Base-by-base conservation (phyloP, 352 stramenopile species). In the Phytophthora crassamura region DNA sequence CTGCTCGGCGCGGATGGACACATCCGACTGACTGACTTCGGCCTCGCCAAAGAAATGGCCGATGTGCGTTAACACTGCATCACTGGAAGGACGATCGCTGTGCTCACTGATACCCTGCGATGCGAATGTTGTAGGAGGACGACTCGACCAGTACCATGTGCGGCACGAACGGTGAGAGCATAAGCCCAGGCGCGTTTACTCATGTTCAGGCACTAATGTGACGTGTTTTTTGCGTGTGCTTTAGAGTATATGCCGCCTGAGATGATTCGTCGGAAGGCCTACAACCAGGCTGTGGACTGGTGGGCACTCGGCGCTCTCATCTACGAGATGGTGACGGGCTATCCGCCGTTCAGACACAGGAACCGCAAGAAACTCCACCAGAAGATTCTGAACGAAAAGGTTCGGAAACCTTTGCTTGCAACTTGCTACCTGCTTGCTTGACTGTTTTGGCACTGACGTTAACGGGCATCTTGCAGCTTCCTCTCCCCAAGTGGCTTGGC, bases 251-350 rank as follows among this genome's bases (percentile, higher is more conserved):
- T 95, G 85, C 81, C 87, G 12, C 87, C 87, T 7, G 85, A 95
- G 65, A 94, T 94, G 86, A 92, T 95, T 57, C 83, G 84, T 43
- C 78, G 84, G 45, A 91, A 91, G 53, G 77, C 84, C 14, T 94
- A 94, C 72, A 92, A 90, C 58, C 78, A 93, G 34, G 83, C 85
- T n/a, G 86, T 92, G n/a, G 87, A 95, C 53, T 95, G 85, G 82
- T 95, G 87, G 87, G 85, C 85, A 0, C 76, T 95, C 7, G 87
- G 85, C 16, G 83, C 82, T 9, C 79, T 95, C 45, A 92, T 95
- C 56, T 93, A 89, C 62, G 87, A 95, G 56, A 95, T 95, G 87
- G 82, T 94, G 16, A 94, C 87, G 22, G 87, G 87, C 3, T 92
- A 95, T 35, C 85, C 87, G 9, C 87, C 85, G 5, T 93, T 95